Conservation (phyloP, 2,329 filamentous ascomycete genomes). For the Orbilia javanica region DNA sequence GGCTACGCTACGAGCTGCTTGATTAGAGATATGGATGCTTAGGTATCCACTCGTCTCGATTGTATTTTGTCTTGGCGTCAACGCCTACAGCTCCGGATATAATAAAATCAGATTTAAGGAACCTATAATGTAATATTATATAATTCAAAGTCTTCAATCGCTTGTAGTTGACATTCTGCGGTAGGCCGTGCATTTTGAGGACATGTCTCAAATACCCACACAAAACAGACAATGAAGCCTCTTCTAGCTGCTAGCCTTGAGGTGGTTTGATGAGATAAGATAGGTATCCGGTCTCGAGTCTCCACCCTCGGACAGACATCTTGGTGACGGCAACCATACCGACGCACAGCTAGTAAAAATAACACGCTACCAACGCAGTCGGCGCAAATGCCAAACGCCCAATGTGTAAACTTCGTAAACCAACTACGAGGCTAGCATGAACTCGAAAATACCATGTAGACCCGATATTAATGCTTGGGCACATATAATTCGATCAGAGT, state of each 20-base stretch:
- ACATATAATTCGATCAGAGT: neutral
- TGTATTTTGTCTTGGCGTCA: neutral
- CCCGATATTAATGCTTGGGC: neutral
- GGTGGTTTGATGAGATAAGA: no score
- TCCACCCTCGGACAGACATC: no score
- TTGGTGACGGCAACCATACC: no score
- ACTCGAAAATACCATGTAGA: neutral
- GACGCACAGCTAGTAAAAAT: no score
- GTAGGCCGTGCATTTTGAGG: neutral
- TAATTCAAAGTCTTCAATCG: neutral
- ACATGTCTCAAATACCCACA: neutral
- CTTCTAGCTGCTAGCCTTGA: neutral
- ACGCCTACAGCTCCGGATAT: neutral
- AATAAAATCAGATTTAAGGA: no score
- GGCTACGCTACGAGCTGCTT: neutral
- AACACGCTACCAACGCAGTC: neutral
- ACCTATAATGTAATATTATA: no score
- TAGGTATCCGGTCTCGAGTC: no score
- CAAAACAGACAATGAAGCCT: no score
- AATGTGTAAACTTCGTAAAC: neutral
- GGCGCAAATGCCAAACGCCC: neutral
- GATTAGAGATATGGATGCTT: no score
- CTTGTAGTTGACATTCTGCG: neutral
- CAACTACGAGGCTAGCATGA: neutral
- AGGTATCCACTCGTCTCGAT: neutral